Base-by-base conservation (phyloP, 352 stramenopile species). In the Globisporangium acanthophoron region DNA sequence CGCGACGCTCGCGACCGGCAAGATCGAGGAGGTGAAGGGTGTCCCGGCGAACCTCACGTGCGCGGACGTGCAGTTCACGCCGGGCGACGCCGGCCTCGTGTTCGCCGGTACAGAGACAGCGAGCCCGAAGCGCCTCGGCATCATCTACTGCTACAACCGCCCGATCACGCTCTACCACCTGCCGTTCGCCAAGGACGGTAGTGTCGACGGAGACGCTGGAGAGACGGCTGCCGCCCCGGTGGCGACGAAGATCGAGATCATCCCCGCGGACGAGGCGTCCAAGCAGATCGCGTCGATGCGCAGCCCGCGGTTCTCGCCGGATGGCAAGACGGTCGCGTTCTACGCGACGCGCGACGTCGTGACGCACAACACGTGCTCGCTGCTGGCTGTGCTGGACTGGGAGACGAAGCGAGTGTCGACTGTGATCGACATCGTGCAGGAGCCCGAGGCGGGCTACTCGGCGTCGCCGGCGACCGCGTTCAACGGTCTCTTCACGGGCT, bases 91-190 rank as follows among this genome's bases (percentile, higher is more conserved):
- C 21, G 70, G 71, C 0, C 62, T 94, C 18, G 68, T 94, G 46
- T 90, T 91, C 69, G 71, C 78, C 16, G 81, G 66, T 12, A 88
- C 78, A 2, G 69, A 77, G 53, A 87, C 73, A 21, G 64, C 82
- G 43, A 69, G 61, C 29, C 74, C 78, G 18, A 86, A 83, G 49
- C 68, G 78, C 21, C 59, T 94, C 9, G 87, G 87, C 7, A 78
- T 96, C 50, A 86, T 95, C 56, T 93, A 94, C 70, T 96, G 85
- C 68, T 93, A 87, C 69, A 93, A 94, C 60, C 76, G 87, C 12
- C 79, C 79, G 0, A 87, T 81, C 53, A 62, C 68, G 20, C 58
- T 96, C 3, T 93, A 92, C 54, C 68, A 79, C 35, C 59, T 83
- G 3, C 58, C 65, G 6, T 39, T 90, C 16, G 11, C 8, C 16